Base-by-base conservation (phyloP, 768 basidiomycete species). In the Krasilnikovozyma curviuscula region DNA sequence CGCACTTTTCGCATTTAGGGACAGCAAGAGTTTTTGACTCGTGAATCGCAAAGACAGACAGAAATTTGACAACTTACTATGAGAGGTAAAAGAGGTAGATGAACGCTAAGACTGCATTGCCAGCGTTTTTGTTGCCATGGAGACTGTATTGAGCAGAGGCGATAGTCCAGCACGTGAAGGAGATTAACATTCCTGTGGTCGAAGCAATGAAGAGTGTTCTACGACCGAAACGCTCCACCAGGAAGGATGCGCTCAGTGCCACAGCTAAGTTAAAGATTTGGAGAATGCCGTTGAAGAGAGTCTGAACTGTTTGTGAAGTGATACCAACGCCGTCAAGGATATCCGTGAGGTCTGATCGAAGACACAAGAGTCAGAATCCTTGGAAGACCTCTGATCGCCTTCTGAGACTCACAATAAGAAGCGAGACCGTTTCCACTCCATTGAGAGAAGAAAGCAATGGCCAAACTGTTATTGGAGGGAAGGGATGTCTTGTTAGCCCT, bases 351-450 rank as follows among this genome's bases (percentile, higher is more conserved):
- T 84, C 14, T 25, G 21, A 21, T 5, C 1, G 7, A 38, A 18
- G 13, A 34, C 33, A 34, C 13, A 34, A 34, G 33, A 34, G 12
- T 18, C 33, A 18, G 18, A 34, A 34, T 37, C 4, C 18, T 37
- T 37, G 18, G 18, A 34, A 37, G 35, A 37, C 10, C 7, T 18
- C 24, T 23, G 23, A 37, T 12, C 35, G 10, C 10, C 35, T 37
- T 7, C 18, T 1, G 5, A 21, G 14, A 44, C 48, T 28, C 35
- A 49, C 48, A n/a, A 37, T 48, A 83, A 7, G 79, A 81, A 43
- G 81, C 77, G 46, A 84, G 77, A 50, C 73, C 81, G 57, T 83
- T 83, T 13, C 80, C 81, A 9, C 79, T 82, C 81, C 80, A 83
- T 57, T 81, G 79, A 2, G 80, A 82, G 71, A 83, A 49, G 49